A percentile compares a stretch with the other conserved stretches of the same genome.
These are phyloP conservation scores for Uronychia binucleata DNA, from an alignment of 73 alveolate species.

Conservation along the genomic window DNA sequence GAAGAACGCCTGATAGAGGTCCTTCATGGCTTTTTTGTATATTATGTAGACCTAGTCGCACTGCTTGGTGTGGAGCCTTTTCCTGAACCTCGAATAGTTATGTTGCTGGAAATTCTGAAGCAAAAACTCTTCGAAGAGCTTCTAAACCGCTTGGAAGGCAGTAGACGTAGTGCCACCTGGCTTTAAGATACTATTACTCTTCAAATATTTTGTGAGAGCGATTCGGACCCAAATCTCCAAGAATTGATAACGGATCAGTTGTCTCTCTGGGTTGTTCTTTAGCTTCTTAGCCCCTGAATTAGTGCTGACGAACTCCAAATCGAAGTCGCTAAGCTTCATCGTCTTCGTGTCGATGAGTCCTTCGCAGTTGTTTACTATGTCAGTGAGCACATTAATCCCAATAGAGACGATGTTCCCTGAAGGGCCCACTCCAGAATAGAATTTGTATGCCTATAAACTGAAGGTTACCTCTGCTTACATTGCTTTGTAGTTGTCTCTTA, in stretches of 20 bases:
- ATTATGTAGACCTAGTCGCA: slow-evolving; percentile 41
- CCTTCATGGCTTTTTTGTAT: slow-evolving; percentile 37
- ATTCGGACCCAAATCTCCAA: not conserved
- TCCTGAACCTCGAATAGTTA: slow-evolving; percentile 59
- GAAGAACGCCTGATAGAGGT: slow-evolving; percentile 36
- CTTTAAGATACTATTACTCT: too few relatives aligned
- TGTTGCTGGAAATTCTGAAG: slow-evolving; percentile 7
- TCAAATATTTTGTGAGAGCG: not conserved
- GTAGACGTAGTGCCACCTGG: too few relatives aligned
- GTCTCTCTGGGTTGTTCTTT: slow-evolving; percentile 6
- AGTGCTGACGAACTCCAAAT: slow-evolving; percentile 17
- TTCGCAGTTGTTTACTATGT: slow-evolving; percentile 1
- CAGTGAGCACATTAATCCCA: slow-evolving; percentile 32
- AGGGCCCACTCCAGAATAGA: slow-evolving; percentile 20
- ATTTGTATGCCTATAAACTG: slow-evolving; percentile 19
- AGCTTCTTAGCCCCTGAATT: not conserved
- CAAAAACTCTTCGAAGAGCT: slow-evolving; percentile 40
- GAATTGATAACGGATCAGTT: slow-evolving; percentile 2
- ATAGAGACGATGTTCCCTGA: slow-evolving; percentile 42
- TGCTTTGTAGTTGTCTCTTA: slow-evolving; percentile 6
- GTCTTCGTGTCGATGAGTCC: not conserved
- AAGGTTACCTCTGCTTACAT: not conserved
- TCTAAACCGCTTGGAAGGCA: slow-evolving; percentile 49
- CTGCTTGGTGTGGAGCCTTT: slow-evolving; percentile 43
- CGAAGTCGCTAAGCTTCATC: slow-evolving; percentile 17